A percentile compares a stretch with the other conserved stretches of the same genome.
These are phyloP conservation scores for Clitocybe nebularis DNA, from an alignment of 1,284 basidiomycete species.

Conservation along the genomic window DNA sequence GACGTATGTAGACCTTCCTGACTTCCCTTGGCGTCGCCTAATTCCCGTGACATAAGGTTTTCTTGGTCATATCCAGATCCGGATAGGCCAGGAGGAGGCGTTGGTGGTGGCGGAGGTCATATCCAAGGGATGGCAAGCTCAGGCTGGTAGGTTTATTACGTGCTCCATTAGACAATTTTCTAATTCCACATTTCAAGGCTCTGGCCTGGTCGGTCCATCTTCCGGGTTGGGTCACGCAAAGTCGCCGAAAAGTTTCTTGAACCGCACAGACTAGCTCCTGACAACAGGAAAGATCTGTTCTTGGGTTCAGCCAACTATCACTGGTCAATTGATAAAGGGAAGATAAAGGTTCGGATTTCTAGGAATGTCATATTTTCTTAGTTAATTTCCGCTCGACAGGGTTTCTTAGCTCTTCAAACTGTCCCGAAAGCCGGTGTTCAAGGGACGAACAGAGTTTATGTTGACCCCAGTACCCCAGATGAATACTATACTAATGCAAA, in stretches of 20 bases:
- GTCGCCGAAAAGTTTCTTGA: conserved; percentile 4
- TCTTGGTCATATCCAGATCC: no score
- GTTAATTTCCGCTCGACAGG: no score
- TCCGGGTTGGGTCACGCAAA: conserved; percentile 7
- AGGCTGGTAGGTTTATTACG: conserved; percentile 5
- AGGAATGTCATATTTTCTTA: no score
- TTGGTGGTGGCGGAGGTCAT: not conserved
- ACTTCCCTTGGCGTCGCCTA: not conserved
- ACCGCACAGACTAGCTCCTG: not conserved
- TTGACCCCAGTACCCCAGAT: no score
- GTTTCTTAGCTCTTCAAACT: no score
- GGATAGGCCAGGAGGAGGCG: no score
- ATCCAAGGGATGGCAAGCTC: not conserved
- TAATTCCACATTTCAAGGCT: no score
- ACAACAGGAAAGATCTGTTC: conserved; percentile 1
- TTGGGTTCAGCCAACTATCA: conserved; percentile 2
- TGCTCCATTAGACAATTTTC: no score
- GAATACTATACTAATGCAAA: no score
- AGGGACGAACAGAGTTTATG: no score
- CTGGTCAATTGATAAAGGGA: not conserved
- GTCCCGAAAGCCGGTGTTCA: no score
- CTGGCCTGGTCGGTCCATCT: conserved; percentile 10
- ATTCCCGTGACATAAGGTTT: not conserved
- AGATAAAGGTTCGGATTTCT: no score
- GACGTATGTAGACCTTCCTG: conserved; percentile 1